These are phyloP conservation scores for Talaromyces piceae DNA, from an alignment of 2,329 filamentous ascomycete genomes.

Conservation along the genomic window DNA sequence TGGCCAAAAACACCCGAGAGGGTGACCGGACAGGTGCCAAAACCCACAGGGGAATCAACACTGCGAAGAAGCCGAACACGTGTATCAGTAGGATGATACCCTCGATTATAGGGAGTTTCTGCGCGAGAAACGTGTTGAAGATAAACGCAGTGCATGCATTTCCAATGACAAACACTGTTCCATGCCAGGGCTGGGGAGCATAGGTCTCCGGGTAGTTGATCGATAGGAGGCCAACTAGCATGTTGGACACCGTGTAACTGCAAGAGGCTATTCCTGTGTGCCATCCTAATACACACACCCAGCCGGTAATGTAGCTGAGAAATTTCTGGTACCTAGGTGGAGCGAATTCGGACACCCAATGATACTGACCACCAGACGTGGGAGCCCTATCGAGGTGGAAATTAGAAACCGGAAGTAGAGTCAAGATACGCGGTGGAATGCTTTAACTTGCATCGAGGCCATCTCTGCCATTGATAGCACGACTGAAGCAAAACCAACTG, in stretches of 20 bases:
- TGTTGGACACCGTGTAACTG: constrained; percentile 1
- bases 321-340: constrained; percentile 26
- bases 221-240: background rate
- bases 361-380: constrained; percentile 30
- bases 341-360: constrained; percentile 31
- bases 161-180: constrained; percentile 36
- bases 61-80: constrained; percentile 35
- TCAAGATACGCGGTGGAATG: background rate
- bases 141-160: constrained; percentile 34
- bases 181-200: constrained; percentile 36
- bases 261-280: constrained; percentile 2
- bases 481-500: constrained; percentile 38
- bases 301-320: constrained; percentile 24
- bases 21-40: constrained; percentile 32
- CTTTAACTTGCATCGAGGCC: constrained; percentile 37
- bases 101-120: constrained; percentile 25
- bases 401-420: background rate
- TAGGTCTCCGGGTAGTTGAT: constrained; percentile 21
- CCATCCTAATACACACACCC: constrained; percentile 1
- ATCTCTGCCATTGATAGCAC: constrained; percentile 44
- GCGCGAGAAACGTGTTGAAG: constrained; percentile 37
- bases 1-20: constrained; percentile 32
- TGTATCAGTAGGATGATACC: constrained; percentile 31
- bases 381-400: constrained; percentile 22
- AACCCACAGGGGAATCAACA: constrained; percentile 38